A percentile compares a stretch with the other conserved stretches of the same genome.
Conservation (phyloP, 768 basidiomycete species). For the Suillus cothurnatus region DNA sequence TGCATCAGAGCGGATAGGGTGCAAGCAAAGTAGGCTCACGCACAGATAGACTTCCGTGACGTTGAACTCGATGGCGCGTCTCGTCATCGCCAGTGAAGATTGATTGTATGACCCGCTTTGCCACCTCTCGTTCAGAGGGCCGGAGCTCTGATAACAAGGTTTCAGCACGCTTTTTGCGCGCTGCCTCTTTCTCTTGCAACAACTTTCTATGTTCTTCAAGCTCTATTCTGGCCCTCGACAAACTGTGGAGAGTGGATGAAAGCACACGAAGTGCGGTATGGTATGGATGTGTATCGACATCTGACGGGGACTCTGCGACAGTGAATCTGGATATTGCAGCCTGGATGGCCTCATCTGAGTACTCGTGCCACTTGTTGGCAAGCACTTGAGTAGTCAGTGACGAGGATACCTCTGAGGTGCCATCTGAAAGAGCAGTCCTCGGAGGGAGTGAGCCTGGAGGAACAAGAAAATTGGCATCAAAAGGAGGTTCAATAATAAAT, state of each 20-base stretch:
- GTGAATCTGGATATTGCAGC: constrained; percentile 55
- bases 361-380: constrained; percentile 74
- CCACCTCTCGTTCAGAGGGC: constrained; percentile 66
- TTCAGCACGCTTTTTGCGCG: constrained; percentile 52
- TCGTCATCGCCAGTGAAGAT: constrained; percentile 57
- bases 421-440: constrained; percentile 14
- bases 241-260: constrained; percentile 63
- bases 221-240: constrained; percentile 59
- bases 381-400: constrained; percentile 52
- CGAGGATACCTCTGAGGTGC: constrained; percentile 16
- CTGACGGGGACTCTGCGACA: constrained; percentile 47
- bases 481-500: constrained; percentile 47
- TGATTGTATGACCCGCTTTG: constrained; percentile 64
- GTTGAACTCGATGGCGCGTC: constrained; percentile 47
- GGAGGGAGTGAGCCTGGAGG: constrained; percentile 37
- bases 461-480: constrained; percentile 32
- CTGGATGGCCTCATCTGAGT: constrained; percentile 75
- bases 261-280: constrained; percentile 68
- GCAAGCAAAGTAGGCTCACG: constrained; percentile 21
- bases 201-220: constrained; percentile 59
- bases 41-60: constrained; percentile 63
- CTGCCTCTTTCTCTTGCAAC: constrained; percentile 62
- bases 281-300: constrained; percentile 55
- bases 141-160: constrained; percentile 57
- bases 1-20: constrained; percentile 7